Percentiles rank a stretch among this genome's conserved stretches.
phyloP scores from a whole-genome alignment of 202 grass and related monocot species.

The Eragrostis tef region DNA sequence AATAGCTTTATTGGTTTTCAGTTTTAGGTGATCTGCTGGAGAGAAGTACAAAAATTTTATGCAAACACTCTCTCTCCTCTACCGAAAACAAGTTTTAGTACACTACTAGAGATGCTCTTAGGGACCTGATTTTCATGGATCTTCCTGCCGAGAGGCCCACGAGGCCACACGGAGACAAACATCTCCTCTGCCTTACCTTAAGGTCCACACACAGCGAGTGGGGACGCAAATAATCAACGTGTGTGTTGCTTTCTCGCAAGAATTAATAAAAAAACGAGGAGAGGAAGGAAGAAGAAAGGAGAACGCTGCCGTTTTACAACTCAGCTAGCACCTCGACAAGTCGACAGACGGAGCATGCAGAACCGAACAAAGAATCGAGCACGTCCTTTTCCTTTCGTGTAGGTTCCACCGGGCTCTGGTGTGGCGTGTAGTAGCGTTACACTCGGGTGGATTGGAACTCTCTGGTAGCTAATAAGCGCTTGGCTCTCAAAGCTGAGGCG shows the following conservation, averaged over 20 bases:
- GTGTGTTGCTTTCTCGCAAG: conserved; percentile 30
- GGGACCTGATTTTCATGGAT: no score
- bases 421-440: no score
- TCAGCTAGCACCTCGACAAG: neutral
- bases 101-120: no score
- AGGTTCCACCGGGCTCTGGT: neutral
- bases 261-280: neutral
- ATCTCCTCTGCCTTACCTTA: no score
- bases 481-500: neutral
- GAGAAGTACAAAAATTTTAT: no score
- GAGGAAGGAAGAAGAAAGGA: neutral
- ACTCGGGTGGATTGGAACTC: neutral
- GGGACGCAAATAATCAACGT: neutral
- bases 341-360: neutral
- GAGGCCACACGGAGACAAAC: no score
- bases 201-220: neutral
- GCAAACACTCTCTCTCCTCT: no score
- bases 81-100: no score
- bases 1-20: no score
- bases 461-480: neutral
- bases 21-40: no score
- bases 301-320: neutral
- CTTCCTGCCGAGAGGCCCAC: no score
- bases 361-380: conserved; percentile 16
- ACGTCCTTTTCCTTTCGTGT: neutral